phyloP scores from a whole-genome alignment of 1,284 basidiomycete species.

The Rhodotorula sp. region DNA sequence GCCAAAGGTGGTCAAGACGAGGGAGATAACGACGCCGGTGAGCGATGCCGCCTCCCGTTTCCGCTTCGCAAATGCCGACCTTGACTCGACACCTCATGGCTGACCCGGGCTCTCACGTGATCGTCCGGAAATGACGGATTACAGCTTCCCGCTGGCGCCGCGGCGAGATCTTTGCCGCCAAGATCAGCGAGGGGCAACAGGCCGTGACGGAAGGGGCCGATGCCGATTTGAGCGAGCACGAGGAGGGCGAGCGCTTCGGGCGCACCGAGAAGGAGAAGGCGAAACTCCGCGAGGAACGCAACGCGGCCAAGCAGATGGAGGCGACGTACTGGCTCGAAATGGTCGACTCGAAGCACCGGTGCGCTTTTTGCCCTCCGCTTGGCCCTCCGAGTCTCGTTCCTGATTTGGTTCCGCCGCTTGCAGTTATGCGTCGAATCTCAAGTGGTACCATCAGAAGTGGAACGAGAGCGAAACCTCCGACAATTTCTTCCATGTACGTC shows the following conservation, averaged over 20 bases:
- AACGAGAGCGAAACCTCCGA: constrained; percentile 62
- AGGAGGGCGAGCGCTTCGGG: constrained; percentile 27
- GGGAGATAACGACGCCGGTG: constrained; percentile 41
- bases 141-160: constrained; percentile 43
- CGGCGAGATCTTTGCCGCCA: constrained; percentile 38
- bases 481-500: constrained; percentile 69
- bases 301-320: constrained; percentile 39
- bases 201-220: neutral
- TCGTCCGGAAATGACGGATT: too few relatives aligned
- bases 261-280: constrained; percentile 25
- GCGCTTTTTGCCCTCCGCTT: neutral
- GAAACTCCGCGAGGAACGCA: constrained; percentile 27
- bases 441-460: constrained; percentile 64
- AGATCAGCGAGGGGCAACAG: constrained; percentile 36
- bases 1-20: constrained; percentile 33
- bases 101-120: neutral
- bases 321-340: constrained; percentile 34
- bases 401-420: neutral
- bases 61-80: neutral
- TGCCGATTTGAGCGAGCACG: constrained; percentile 25
- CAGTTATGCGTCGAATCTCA: constrained; percentile 62
- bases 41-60: neutral
- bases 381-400: neutral
- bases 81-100: neutral
- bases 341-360: constrained; percentile 62